Conservation (phyloP, 2,329 filamentous ascomycete species). For the Bipolaris victoriae region DNA sequence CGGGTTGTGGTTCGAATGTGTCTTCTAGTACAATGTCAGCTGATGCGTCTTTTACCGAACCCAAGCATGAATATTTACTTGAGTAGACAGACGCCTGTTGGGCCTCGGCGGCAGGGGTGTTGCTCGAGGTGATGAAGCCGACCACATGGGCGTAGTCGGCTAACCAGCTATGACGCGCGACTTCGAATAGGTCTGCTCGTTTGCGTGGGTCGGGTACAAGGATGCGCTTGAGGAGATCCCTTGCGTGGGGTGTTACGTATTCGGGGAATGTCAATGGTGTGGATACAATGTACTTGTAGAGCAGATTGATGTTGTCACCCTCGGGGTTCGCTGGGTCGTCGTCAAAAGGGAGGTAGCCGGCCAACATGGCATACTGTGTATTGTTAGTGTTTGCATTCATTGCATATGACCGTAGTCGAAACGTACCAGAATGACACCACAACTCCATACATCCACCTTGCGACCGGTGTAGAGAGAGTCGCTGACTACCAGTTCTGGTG, state of each 20-base stretch:
- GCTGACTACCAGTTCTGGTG: constrained; percentile 94
- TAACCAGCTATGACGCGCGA: constrained; percentile 96
- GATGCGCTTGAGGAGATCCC: constrained; percentile 89
- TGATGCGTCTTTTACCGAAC: neutral
- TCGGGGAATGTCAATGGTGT: constrained; percentile 97
- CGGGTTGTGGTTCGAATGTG: constrained; percentile 64
- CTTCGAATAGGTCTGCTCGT: constrained; percentile 94
- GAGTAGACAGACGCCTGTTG: constrained; percentile 74
- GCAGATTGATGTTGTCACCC: constrained; percentile 97
- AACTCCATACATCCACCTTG: constrained; percentile 99
- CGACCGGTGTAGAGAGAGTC: constrained; percentile 96
- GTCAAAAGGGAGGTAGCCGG: constrained; percentile 95
- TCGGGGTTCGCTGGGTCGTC: constrained; percentile 98
- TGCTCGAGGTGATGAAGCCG: constrained; percentile 94
- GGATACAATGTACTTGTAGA: constrained; percentile 99
- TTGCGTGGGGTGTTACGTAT: constrained; percentile 95
- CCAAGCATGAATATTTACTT: constrained; percentile 51
- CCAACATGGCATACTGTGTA: constrained; percentile 92
- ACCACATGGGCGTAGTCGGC: constrained; percentile 97
- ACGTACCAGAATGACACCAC: constrained; percentile 94
- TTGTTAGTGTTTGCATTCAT: constrained; percentile 16
- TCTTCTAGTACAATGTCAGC: constrained; percentile 51
- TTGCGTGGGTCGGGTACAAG: constrained; percentile 94
- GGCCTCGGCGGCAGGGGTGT: constrained; percentile 84
- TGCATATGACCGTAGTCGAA: constrained; percentile 3